Conservation (phyloP, 805 yeast genomes). For the Metschnikowia kofuensis region DNA sequence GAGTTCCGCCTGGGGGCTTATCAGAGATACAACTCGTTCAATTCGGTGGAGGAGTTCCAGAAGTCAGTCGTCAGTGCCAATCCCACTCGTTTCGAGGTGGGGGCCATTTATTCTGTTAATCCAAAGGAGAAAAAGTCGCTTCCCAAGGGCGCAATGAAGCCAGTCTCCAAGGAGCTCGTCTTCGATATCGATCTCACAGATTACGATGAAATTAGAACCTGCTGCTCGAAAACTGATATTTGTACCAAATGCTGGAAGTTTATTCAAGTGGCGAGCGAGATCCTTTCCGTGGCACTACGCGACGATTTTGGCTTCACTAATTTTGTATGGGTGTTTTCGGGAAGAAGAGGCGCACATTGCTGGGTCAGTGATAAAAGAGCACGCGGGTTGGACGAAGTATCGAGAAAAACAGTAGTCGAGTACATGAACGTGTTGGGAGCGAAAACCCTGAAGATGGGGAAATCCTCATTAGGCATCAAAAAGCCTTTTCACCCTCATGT, state of each 20-base stretch:
- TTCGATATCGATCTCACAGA: slow-evolving; percentile 98
- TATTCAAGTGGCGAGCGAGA: slow-evolving; percentile 76
- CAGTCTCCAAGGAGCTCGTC: slow-evolving; percentile 82
- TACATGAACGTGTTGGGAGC: slow-evolving; percentile 71
- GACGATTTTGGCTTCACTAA: slow-evolving; percentile 90
- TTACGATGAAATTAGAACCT: slow-evolving; percentile 89
- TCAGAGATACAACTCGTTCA: slow-evolving; percentile 81
- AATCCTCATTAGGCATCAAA: slow-evolving; percentile 51
- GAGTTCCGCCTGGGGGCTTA: slow-evolving; percentile 86
- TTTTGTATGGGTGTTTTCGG: slow-evolving; percentile 93
- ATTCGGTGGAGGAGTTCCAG: slow-evolving; percentile 67
- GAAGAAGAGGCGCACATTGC: slow-evolving; percentile 98
- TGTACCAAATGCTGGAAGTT: slow-evolving; percentile 93
- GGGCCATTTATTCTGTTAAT: slow-evolving; percentile 83
- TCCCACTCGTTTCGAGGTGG: slow-evolving; percentile 92
- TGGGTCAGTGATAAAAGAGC: slow-evolving; percentile 93
- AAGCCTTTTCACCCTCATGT: slow-evolving; percentile 91
- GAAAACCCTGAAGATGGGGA: slow-evolving; percentile 38
- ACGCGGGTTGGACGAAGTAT: slow-evolving; percentile 64
- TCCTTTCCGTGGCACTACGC: slow-evolving; percentile 65
- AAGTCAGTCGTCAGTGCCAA: slow-evolving; percentile 66
- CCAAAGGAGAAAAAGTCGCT: slow-evolving; percentile 83
- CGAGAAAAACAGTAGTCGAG: slow-evolving; percentile 76
- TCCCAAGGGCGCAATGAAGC: slow-evolving; percentile 74
- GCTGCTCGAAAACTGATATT: slow-evolving; percentile 82